These are phyloP conservation scores for Xylogone sp. DNA, from an alignment of 2,329 filamentous ascomycete genomes.

Conservation along the genomic window DNA sequence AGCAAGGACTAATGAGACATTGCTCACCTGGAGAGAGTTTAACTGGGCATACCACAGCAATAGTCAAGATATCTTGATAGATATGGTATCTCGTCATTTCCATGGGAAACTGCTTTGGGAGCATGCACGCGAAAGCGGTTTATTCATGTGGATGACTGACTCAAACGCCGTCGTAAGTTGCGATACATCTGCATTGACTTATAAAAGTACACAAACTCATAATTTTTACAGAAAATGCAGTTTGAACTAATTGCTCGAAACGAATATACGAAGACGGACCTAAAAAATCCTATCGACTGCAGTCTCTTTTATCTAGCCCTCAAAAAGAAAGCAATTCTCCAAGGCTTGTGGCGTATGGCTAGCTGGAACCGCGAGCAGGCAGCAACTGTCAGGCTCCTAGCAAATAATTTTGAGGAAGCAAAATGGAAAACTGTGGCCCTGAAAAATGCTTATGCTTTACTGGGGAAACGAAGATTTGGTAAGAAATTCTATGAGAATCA, in stretches of 20 bases:
- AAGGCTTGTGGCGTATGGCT: conserved; percentile 94
- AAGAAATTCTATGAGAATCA: conserved; percentile 22
- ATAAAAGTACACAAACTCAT: not conserved
- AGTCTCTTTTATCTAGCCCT: conserved; percentile 89
- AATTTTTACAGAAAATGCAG: conserved; percentile 55
- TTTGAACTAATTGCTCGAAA: conserved; percentile 91
- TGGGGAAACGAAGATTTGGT: conserved; percentile 88
- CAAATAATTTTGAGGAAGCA: conserved; percentile 85
- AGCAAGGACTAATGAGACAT: conserved; percentile 58
- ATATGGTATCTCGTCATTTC: conserved; percentile 77
- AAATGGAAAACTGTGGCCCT: conserved; percentile 86
- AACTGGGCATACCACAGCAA: conserved; percentile 81
- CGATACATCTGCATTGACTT: conserved; percentile 4
- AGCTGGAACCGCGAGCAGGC: conserved; percentile 82
- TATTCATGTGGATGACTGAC: conserved; percentile 95
- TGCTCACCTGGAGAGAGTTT: conserved; percentile 74
- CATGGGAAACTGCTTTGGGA: conserved; percentile 80
- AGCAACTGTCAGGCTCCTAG: conserved; percentile 73
- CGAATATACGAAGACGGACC: conserved; percentile 84
- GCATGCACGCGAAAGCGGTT: conserved; percentile 77
- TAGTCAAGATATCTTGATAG: conserved; percentile 84
- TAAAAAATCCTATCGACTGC: conserved; percentile 88
- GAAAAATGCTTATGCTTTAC: conserved; percentile 93
- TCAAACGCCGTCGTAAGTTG: conserved; percentile 65
- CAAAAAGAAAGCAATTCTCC: conserved; percentile 82